Evolutionary conservation across 352 stramenopile genomes (phyloP), one percentile per base, ranked within the genome.

Genomic region (Globisporangium ultimum): DNA sequence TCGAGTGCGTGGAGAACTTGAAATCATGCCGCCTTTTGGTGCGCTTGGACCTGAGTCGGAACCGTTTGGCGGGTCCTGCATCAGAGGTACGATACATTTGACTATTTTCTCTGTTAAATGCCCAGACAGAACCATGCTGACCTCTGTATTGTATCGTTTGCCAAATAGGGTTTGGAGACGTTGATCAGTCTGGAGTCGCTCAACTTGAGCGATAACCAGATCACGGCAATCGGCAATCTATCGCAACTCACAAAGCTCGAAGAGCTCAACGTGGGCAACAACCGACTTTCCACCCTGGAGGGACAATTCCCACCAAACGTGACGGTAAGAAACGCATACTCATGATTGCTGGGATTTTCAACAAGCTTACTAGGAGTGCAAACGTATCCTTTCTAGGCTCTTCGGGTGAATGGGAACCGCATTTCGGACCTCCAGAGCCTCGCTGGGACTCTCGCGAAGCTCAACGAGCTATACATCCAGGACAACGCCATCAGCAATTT

Each of bases 381-480:
- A 36, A 36, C 28, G 28, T 11, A 36, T 36, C 28, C 28, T 36
- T 36, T 10, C 11, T 45, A 88, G 78, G 61, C 78, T 0, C 68
- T 85, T 60, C 76, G 72, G 20, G 59, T 75, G 4, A 78, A 85
- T 52, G 74, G 70, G 15, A 88, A 88, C 49, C 63, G 74, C 14
- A 55, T 88, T 46, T 61, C 64, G 17, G 61, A 71, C 20, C 68
- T 89, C 13, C 53, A 83, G 14, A 80, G 66, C 17, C 55, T 86
- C 34, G 32, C 66, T 0, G 60, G 64, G 17, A 58, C 70, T 15
- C 53, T 88, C 13, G 55, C 63, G 3, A 76, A 71, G 22, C 63
- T 91, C 0, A 88, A 78, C 50, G 82, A 91, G 53, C 60, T 91
- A n/a, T 89, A 91, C 40, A 48, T 81, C 3, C 73, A 89, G 15